Conservation (phyloP, 2,329 filamentous ascomycete genomes). For the Gaeumannomyces sp. region DNA sequence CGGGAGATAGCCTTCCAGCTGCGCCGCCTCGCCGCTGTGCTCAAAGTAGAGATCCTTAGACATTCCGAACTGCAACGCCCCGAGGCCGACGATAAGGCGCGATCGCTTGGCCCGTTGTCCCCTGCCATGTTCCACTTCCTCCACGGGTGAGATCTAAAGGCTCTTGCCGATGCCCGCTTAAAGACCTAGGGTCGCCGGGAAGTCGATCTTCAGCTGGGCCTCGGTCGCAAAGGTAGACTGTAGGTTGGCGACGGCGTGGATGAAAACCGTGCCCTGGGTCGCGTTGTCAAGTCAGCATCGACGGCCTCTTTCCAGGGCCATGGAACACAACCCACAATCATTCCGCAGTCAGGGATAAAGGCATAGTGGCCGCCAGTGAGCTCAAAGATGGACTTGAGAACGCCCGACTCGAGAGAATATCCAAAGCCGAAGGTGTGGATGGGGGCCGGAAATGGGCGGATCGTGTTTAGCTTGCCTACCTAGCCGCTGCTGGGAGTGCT, state of each 20-base stretch:
- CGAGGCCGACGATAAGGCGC: conserved; percentile 34
- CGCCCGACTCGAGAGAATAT: conserved; percentile 40
- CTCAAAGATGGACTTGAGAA: conserved; percentile 56
- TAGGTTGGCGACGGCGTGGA: conserved; percentile 55
- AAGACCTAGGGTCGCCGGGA: conserved; percentile 29
- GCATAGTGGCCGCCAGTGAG: conserved; percentile 50
- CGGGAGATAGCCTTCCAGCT: background rate
- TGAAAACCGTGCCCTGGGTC: conserved; percentile 49
- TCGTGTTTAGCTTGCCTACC: conserved; percentile 43
- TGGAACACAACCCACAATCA: conserved; percentile 35
- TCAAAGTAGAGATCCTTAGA: conserved; percentile 48
- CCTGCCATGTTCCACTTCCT: background rate
- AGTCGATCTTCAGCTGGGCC: conserved; percentile 36
- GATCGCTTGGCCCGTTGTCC: conserved; percentile 11
- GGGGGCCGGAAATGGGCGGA: conserved; percentile 33
- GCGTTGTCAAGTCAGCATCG: conserved; percentile 8
- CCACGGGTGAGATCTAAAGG: conserved; percentile 19
- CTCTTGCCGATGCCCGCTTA: conserved; percentile 32
- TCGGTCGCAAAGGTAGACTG: conserved; percentile 50
- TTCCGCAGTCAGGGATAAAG: conserved; percentile 56
- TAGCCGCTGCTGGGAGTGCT: conserved; percentile 45
- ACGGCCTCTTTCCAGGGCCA: too few relatives aligned
- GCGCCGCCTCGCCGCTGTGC: conserved; percentile 20
- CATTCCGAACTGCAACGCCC: conserved; percentile 54
- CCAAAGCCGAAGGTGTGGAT: conserved; percentile 52